Conservation (phyloP, 1,284 basidiomycete genomes). For the Ceratobasidium sp. region DNA sequence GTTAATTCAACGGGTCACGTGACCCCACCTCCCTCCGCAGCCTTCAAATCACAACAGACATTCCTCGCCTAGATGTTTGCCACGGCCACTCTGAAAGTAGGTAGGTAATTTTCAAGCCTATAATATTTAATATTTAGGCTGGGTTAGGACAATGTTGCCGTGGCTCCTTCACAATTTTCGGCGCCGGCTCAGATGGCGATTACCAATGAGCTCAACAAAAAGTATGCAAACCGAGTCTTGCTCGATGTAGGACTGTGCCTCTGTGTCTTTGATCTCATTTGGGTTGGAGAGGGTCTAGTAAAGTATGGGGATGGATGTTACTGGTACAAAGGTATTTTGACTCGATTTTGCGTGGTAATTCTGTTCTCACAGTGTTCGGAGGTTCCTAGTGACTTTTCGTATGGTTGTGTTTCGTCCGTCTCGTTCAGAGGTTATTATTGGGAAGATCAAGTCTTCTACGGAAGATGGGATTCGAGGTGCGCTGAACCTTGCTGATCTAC, state of each 20-base stretch:
- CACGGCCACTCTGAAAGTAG: slow-evolving; percentile 37
- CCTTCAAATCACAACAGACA: not conserved
- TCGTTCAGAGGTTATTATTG: slow-evolving; percentile 87
- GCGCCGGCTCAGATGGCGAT: slow-evolving; percentile 77
- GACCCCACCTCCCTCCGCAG: not conserved
- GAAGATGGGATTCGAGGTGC: slow-evolving; percentile 83
- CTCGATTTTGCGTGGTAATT: not conserved
- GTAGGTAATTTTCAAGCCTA: not conserved
- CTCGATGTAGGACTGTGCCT: slow-evolving; percentile 92
- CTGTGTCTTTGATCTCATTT: slow-evolving; percentile 85
- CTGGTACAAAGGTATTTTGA: slow-evolving; percentile 86
- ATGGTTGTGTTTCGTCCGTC: slow-evolving; percentile 94
- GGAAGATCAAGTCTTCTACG: slow-evolving; percentile 86
- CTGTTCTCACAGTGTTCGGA: slow-evolving; percentile 22
- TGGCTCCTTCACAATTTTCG: slow-evolving; percentile 81
- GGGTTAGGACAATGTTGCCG: slow-evolving; percentile 77
- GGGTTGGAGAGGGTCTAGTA: slow-evolving; percentile 90
- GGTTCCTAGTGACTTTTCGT: slow-evolving; percentile 79
- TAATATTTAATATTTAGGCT: not conserved
- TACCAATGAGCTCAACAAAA: slow-evolving; percentile 85
- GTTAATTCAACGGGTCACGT: not conserved
- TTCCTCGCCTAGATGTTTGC: slow-evolving; percentile 19
- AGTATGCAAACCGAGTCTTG: slow-evolving; percentile 94
- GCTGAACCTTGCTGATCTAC: slow-evolving; percentile 52
- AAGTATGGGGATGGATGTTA: slow-evolving; percentile 94